Percentiles rank a stretch among this genome's conserved stretches.
Evolutionary conservation across 1,284 basidiomycete genomes (phyloP).

Genomic region (Pisolithus thermaeus): DNA sequence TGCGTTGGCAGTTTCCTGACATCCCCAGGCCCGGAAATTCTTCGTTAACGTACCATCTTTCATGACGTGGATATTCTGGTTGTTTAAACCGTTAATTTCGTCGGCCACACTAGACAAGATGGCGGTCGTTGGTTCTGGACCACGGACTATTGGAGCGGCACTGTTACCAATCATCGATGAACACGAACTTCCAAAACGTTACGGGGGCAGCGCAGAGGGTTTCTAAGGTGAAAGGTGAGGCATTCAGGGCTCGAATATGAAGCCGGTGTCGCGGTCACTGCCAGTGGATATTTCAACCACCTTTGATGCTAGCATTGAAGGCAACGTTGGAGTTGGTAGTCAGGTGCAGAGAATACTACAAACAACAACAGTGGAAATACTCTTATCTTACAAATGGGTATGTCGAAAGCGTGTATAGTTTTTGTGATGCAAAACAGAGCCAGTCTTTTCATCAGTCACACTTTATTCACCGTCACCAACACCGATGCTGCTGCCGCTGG

Average conservation of each 20-base stretch:
- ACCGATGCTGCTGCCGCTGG: constrained; percentile 26
- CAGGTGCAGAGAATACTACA: too few species aligned
- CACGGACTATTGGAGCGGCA: constrained; percentile 50
- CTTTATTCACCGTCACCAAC: constrained; percentile 17
- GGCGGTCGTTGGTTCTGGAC: constrained; percentile 64
- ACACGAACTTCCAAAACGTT: constrained; percentile 56
- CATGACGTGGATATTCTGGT: constrained; percentile 75
- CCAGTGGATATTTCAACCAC: too few species aligned
- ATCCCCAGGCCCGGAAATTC: constrained; percentile 61
- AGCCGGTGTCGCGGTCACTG: too few species aligned
- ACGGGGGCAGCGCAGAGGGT: constrained; percentile 52
- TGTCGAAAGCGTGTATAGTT: too few species aligned
- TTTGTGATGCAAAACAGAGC: too few species aligned
- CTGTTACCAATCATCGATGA: constrained; percentile 49
- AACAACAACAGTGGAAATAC: too few species aligned
- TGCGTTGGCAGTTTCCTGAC: not conserved
- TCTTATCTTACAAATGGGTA: too few species aligned
- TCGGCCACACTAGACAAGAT: constrained; percentile 70
- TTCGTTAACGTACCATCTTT: constrained; percentile 73
- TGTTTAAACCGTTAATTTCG: constrained; percentile 70
- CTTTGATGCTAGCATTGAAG: too few species aligned
- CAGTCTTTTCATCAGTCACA: too few species aligned
- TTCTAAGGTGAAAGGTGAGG: constrained; percentile 10
- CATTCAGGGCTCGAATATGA: not conserved
- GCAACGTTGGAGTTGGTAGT: too few species aligned